Evolutionary conservation across 805 yeast genomes (phyloP).

Genomic region (Ogataea naganishii): DNA sequence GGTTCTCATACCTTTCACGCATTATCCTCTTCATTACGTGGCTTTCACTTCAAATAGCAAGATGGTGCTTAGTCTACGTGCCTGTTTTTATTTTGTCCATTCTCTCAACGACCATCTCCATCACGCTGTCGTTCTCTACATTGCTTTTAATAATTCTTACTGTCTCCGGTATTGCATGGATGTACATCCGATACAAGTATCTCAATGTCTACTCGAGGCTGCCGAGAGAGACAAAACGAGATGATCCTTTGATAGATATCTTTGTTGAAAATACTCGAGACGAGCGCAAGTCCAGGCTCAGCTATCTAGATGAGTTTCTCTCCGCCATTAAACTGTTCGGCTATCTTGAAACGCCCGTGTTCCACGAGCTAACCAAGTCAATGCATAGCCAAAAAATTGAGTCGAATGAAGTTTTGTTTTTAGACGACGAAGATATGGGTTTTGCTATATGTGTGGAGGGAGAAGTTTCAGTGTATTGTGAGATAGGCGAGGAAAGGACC

Average conservation of each 20-base stretch:
- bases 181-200: constrained; percentile 52
- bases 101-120: constrained; percentile 36
- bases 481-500: constrained; percentile 27
- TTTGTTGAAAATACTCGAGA: constrained; percentile 29
- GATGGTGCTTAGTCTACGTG: constrained; percentile 10
- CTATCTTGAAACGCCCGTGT: constrained; percentile 80
- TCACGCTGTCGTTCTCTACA: constrained; percentile 44
- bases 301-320: constrained; percentile 81
- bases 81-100: constrained; percentile 17
- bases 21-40: constrained; percentile 12
- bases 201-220: constrained; percentile 54
- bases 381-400: constrained; percentile 84
- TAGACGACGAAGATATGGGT: constrained; percentile 65
- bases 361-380: constrained; percentile 84
- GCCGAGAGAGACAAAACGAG: constrained; percentile 34
- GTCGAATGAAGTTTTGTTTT: constrained; percentile 63
- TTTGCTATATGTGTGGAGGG: constrained; percentile 94
- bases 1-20: constrained; percentile 7
- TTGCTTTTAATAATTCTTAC: constrained; percentile 26
- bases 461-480: constrained; percentile 66
- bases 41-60: constrained; percentile 7
- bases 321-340: constrained; percentile 92
- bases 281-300: constrained; percentile 35
- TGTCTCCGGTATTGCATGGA: constrained; percentile 28
- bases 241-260: constrained; percentile 37